These are phyloP conservation scores for Pyricularia pennisetigena DNA, from an alignment of 2,329 filamentous ascomycete species.

Conservation along the genomic window DNA sequence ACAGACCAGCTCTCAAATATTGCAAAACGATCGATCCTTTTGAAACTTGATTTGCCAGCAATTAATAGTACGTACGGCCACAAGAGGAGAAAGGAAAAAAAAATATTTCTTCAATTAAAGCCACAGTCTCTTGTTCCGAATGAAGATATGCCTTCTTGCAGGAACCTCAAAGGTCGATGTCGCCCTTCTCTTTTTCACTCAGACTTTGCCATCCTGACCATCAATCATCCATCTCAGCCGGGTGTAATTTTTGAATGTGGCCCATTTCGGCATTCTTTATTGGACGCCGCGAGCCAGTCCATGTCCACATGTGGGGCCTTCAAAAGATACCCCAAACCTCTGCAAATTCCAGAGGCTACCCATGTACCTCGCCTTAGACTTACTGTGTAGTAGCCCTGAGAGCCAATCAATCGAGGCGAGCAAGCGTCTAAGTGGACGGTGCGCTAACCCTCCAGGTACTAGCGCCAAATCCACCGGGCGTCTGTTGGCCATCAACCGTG, in stretches of 20 bases:
- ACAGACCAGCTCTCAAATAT: background rate
- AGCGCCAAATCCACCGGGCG: background rate
- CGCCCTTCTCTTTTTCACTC: background rate
- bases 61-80: background rate
- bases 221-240: background rate
- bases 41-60: background rate
- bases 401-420: background rate
- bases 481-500: background rate
- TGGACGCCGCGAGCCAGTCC: background rate
- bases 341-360: background rate
- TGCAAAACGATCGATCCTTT: background rate
- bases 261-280: background rate
- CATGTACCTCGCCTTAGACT: background rate
- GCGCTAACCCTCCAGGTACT: background rate
- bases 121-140: background rate
- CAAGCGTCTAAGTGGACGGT: background rate
- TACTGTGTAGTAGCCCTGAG: background rate
- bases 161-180: background rate
- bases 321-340: background rate
- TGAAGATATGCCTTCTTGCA: background rate
- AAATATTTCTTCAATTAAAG: background rate
- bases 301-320: background rate
- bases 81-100: no score
- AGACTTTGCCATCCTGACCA: background rate
- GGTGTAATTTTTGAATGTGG: conserved; percentile 1